Percentiles rank a stretch among this genome's conserved stretches.
phyloP scores from a whole-genome alignment of 192 early-diverging fungal genomes.

The Linnemannia hyalina region DNA sequence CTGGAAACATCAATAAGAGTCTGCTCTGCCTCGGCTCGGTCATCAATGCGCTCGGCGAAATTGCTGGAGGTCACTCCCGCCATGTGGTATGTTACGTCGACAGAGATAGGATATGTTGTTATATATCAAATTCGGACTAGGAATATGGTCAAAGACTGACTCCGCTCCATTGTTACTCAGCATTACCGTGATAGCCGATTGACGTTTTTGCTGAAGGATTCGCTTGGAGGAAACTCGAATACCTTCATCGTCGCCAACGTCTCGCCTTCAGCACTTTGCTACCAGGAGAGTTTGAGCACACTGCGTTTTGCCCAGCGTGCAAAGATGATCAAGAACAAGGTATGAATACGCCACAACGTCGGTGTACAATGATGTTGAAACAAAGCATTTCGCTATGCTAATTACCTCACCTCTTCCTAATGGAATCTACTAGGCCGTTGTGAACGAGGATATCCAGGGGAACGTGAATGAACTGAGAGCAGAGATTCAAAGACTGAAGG shows the following conservation, averaged over 20 bases:
- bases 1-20: slow-evolving; percentile 87
- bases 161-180: slow-evolving; percentile 6
- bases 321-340: slow-evolving; percentile 80
- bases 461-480: slow-evolving; percentile 73
- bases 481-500: slow-evolving; percentile 69
- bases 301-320: slow-evolving; percentile 77
- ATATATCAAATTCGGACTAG: background rate
- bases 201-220: slow-evolving; percentile 76
- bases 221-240: slow-evolving; percentile 78
- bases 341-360: background rate
- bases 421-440: slow-evolving; percentile 60
- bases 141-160: no score
- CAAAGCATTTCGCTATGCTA: background rate
- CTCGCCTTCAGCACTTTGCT: slow-evolving; percentile 57
- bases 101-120: background rate
- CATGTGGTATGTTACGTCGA: slow-evolving; percentile 59
- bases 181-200: slow-evolving; percentile 79
- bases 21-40: slow-evolving; percentile 84
- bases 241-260: slow-evolving; percentile 78
- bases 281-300: slow-evolving; percentile 74
- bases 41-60: slow-evolving; percentile 84
- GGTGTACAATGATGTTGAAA: background rate
- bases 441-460: slow-evolving; percentile 77
- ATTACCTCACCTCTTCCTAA: background rate
- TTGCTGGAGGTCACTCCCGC: slow-evolving; percentile 67